Conservation (phyloP, 2,329 filamentous ascomycete genomes). For the Colletotrichum melonis region DNA sequence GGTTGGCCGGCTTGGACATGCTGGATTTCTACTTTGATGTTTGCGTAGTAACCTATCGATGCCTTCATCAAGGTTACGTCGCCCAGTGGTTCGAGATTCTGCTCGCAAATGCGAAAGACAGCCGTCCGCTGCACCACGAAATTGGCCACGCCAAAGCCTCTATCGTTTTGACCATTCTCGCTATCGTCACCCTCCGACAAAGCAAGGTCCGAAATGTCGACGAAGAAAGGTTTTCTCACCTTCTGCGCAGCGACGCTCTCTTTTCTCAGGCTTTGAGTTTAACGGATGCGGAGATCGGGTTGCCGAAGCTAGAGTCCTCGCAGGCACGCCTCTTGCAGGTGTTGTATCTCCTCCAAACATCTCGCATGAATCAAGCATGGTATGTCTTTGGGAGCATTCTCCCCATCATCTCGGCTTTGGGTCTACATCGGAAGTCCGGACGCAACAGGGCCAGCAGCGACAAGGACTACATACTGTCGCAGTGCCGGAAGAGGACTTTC, state of each 20-base stretch:
- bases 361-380: constrained; percentile 71
- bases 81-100: constrained; percentile 58
- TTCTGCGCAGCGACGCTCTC: constrained; percentile 40
- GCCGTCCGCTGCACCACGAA: constrained; percentile 48
- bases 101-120: constrained; percentile 48
- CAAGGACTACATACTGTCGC: constrained; percentile 56
- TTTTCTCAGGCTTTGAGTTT: constrained; percentile 39
- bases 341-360: constrained; percentile 68
- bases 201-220: constrained; percentile 46
- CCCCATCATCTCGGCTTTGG: constrained; percentile 61
- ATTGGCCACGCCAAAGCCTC: constrained; percentile 59
- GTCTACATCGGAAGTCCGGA: constrained; percentile 39
- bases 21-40: constrained; percentile 66
- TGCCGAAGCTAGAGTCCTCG: constrained; percentile 65
- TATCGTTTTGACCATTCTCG: constrained; percentile 59
- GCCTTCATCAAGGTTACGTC: constrained; percentile 64
- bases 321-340: constrained; percentile 69
- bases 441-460: constrained; percentile 15
- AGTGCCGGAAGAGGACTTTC: constrained; percentile 68
- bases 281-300: constrained; percentile 61
- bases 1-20: constrained; percentile 36
- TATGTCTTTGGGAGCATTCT: constrained; percentile 68
- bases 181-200: constrained; percentile 58
- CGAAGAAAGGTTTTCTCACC: constrained; percentile 13
- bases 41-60: constrained; percentile 69